Evolutionary conservation across 2,329 filamentous ascomycete species (phyloP), one percentile per base, ranked within the genome.

Genomic region (Reticulascus tulasneorum): DNA sequence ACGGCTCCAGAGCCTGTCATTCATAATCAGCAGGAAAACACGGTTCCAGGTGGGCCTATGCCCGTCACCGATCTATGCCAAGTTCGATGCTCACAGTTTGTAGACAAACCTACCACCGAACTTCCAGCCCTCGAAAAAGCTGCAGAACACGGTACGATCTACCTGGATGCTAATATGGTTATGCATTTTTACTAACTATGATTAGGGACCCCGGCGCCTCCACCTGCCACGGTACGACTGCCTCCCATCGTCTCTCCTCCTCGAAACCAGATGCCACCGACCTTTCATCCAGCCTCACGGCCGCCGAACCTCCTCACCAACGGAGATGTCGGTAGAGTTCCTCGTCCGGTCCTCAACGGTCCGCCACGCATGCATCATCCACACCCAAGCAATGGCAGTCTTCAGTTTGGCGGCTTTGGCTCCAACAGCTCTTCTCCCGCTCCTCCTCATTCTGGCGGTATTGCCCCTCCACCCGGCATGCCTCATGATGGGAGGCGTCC

Each of bases 371-470:
- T 71, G 47, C 73, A 78, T 45, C 71, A 76, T 33, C 54, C 67
- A 25, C 75, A 73, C 35, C 67, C 66, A 11, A 79, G 72, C 52
- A 70, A 70, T 40, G 66, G 72, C 23, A 78, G 69, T 51, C 59
- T 79, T 33, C 66, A 78, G 43, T 79, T 81, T 48, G 73, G 73
- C 22, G 64, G 63, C 7, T 72, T 75, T 42, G 70, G 67, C 13
- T 81, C 78, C 10, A 71, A 73, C 48, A 71, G 66, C 35, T 73
- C 77, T 1, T 82, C 78, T 6, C 78, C 78, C 2, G 73, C 63
- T 15, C 68, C 68, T 26, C 73, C 73, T 34, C 63, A 58, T 29
- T 67, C 67, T 11, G 65, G 62, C 22, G 65, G 62, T 36, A 67
- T 71, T 34, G 66, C 67, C 29, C 67, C 68, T 31, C 72, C 72